phyloP scores from a whole-genome alignment of 1,284 basidiomycete species.

The Cutaneotrichosporon cyanovorans region DNA sequence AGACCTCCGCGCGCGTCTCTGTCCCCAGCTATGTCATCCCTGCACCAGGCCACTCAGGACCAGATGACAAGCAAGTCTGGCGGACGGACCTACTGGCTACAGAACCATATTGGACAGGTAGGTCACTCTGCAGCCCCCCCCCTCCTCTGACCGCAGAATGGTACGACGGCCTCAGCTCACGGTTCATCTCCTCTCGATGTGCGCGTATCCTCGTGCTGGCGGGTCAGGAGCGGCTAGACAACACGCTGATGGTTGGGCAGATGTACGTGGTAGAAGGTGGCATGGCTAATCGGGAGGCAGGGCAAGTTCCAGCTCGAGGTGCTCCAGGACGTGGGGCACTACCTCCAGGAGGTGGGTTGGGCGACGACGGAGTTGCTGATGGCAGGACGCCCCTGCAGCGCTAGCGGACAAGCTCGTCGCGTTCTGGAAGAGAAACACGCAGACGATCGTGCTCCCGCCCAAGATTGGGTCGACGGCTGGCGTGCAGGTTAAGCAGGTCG shows the following conservation, averaged over 20 bases:
- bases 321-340: conserved; percentile 78
- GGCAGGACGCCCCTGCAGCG: conserved; percentile 70
- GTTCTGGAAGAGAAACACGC: conserved; percentile 87
- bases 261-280: conserved; percentile 53
- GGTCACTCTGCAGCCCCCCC: conserved; percentile 30
- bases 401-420: conserved; percentile 73
- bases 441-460: conserved; percentile 52
- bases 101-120: conserved; percentile 82
- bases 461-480: conserved; percentile 35
- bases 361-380: not conserved
- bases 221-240: conserved; percentile 85
- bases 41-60: conserved; percentile 33
- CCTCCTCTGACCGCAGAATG: conserved; percentile 57
- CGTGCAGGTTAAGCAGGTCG: conserved; percentile 64
- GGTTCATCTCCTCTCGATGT: conserved; percentile 67
- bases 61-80: conserved; percentile 54
- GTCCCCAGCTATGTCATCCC: conserved; percentile 67
- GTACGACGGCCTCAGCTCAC: conserved; percentile 73
- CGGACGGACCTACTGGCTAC: conserved; percentile 74
- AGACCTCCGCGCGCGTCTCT: conserved; percentile 71
- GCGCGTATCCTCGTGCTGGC: conserved; percentile 84
- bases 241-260: conserved; percentile 92
- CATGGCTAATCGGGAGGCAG: conserved; percentile 45
- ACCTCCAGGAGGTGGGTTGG: conserved; percentile 74
- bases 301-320: conserved; percentile 94